Percentiles rank a stretch among this genome's conserved stretches.
These are phyloP conservation scores for Saccharomycopsis amapae DNA, from an alignment of 805 yeast genomes.

Conservation along the genomic window DNA sequence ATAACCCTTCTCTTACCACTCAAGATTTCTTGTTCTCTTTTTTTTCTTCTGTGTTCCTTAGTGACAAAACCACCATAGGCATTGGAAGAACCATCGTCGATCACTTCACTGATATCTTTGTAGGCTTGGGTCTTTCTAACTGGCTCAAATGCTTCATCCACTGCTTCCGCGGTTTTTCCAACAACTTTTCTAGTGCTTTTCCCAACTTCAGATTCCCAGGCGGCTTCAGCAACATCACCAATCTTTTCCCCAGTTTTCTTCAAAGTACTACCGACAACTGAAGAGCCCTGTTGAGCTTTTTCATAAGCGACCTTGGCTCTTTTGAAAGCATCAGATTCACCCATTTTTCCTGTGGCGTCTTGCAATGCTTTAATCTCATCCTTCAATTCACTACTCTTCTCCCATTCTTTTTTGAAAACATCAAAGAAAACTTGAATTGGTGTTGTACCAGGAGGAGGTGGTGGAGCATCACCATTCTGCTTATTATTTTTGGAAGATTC, in stretches of 20 bases:
- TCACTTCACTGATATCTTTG: conserved; percentile 79
- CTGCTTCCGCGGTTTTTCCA: conserved; percentile 70
- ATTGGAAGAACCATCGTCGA: conserved; percentile 85
- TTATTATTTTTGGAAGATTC: too few species aligned
- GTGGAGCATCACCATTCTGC: conserved; percentile 23
- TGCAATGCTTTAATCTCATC: conserved; percentile 90
- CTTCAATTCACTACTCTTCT: conserved; percentile 81
- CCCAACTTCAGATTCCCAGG: conserved; percentile 96
- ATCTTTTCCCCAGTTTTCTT: conserved; percentile 90
- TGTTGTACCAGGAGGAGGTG: conserved; percentile 37
- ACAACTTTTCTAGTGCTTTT: conserved; percentile 82
- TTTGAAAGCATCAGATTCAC: conserved; percentile 90
- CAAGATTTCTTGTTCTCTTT: conserved; percentile 58
- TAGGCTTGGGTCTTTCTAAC: conserved; percentile 85
- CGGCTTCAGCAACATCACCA: conserved; percentile 80
- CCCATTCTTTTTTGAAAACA: conserved; percentile 86
- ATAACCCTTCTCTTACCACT: conserved; percentile 59
- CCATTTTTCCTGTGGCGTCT: conserved; percentile 90
- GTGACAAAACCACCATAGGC: conserved; percentile 89
- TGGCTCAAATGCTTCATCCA: conserved; percentile 87
- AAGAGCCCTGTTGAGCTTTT: conserved; percentile 65
- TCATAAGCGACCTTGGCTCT: conserved; percentile 90
- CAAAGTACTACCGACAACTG: conserved; percentile 67
- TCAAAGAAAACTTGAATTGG: conserved; percentile 92
- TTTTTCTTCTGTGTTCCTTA: conserved; percentile 69